A percentile compares a stretch with the other conserved stretches of the same genome.
Evolutionary conservation across 2,329 filamentous ascomycete genomes (phyloP).

Genomic region (Fusarium lateritium): DNA sequence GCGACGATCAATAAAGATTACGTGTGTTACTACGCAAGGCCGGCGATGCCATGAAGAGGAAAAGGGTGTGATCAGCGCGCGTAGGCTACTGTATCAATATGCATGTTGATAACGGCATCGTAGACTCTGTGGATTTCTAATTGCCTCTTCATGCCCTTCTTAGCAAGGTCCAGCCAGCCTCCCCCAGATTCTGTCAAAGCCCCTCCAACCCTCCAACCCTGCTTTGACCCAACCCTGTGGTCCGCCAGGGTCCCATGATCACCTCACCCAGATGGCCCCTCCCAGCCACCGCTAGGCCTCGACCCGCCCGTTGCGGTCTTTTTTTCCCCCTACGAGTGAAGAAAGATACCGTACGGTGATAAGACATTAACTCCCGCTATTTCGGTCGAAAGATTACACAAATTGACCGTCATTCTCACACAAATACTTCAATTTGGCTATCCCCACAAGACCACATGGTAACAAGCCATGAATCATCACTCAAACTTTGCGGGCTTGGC

Average conservation of each 20-base stretch:
- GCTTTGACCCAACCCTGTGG: constrained; percentile 33
- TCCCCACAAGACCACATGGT: constrained; percentile 22
- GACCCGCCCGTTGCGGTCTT: constrained; percentile 8
- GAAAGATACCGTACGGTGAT: constrained; percentile 5
- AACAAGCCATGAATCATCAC: constrained; percentile 34
- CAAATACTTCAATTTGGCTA: constrained; percentile 4
- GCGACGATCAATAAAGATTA: constrained; percentile 38
- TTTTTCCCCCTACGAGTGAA: neutral
- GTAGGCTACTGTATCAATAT: constrained; percentile 7
- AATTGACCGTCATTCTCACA: constrained; percentile 22
- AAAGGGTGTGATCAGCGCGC: constrained; percentile 37
- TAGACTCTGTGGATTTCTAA: constrained; percentile 22
- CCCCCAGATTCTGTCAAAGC: constrained; percentile 21
- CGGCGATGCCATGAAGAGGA: constrained; percentile 14
- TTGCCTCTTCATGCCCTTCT: constrained; percentile 24
- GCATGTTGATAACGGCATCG: neutral
- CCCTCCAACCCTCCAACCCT: constrained; percentile 24
- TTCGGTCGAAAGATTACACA: constrained; percentile 1
- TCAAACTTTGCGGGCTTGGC: constrained; percentile 10
- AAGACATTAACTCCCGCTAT: constrained; percentile 12
- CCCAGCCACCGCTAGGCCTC: constrained; percentile 29
- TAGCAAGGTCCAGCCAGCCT: constrained; percentile 20
- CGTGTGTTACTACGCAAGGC: constrained; percentile 33
- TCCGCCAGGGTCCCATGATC: constrained; percentile 36
- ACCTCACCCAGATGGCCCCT: constrained; percentile 6